Conservation (phyloP, 139 green algal genomes). For the Trebouxia sp. region DNA sequence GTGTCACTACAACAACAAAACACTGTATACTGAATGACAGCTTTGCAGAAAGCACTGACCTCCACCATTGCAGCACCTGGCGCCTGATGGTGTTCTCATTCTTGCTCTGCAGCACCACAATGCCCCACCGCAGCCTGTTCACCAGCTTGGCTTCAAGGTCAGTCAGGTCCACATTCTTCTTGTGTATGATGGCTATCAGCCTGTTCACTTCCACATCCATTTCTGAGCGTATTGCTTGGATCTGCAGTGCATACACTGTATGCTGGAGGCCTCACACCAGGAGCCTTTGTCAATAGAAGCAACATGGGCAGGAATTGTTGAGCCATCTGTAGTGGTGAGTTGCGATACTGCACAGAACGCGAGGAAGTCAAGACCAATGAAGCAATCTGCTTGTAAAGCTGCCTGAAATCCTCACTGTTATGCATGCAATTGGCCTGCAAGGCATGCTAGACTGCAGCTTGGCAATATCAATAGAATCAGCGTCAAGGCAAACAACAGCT, state of each 20-base stretch:
- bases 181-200: slow-evolving; percentile 38
- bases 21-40: not conserved
- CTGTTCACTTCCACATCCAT: slow-evolving; percentile 59
- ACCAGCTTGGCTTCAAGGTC: slow-evolving; percentile 37
- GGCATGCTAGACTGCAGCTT: not conserved
- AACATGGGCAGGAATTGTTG: too few species aligned
- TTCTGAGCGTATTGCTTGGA: slow-evolving; percentile 55
- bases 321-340: too few species aligned
- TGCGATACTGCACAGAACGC: too few species aligned
- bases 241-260: slow-evolving; percentile 40
- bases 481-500: too few species aligned
- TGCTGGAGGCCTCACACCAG: too few species aligned
- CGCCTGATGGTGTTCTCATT: slow-evolving; percentile 25
- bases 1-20: too few species aligned
- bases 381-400: too few species aligned
- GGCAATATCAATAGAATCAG: not conserved
- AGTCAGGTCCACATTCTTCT: slow-evolving; percentile 35
- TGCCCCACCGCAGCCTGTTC: slow-evolving; percentile 44
- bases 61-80: slow-evolving; percentile 38
- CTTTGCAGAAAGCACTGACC: not conserved
- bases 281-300: too few species aligned
- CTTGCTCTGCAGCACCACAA: slow-evolving; percentile 39
- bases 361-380: too few species aligned
- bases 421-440: not conserved
- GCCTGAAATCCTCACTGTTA: too few species aligned